A percentile compares a stretch with the other conserved stretches of the same genome.
Conservation (phyloP, 1,139 yeast species). For the Candida tetrigidarum region DNA sequence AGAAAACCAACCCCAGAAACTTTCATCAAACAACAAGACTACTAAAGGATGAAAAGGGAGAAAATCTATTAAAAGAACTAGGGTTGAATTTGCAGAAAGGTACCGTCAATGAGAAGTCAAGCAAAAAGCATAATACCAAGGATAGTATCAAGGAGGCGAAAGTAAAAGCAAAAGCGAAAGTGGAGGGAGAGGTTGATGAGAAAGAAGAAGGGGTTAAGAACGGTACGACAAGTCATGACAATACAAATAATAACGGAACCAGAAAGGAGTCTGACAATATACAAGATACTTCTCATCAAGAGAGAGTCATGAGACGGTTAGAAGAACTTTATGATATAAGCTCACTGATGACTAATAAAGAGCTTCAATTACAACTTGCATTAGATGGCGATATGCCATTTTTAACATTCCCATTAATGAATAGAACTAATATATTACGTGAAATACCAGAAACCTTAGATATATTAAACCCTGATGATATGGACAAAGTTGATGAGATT, state of each 20-base stretch:
- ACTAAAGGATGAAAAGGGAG: slow-evolving; percentile 30
- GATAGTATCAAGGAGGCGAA: neutral
- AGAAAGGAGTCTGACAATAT: neutral
- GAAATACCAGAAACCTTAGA: slow-evolving; percentile 45
- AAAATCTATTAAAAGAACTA: slow-evolving; percentile 30
- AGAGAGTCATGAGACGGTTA: slow-evolving; percentile 7
- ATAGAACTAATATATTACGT: slow-evolving; percentile 37
- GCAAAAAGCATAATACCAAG: slow-evolving; percentile 12
- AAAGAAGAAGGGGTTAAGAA: slow-evolving; percentile 10
- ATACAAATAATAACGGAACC: slow-evolving; percentile 5
- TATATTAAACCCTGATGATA: slow-evolving; percentile 29
- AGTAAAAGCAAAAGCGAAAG: slow-evolving; percentile 2
- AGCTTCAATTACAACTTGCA: slow-evolving; percentile 40
- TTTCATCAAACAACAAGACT: slow-evolving; percentile 11
- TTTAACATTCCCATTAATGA: slow-evolving; percentile 38
- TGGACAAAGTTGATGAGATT: slow-evolving; percentile 34
- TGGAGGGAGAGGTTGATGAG: slow-evolving; percentile 15
- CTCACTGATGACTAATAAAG: slow-evolving; percentile 46
- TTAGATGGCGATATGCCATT: slow-evolving; percentile 43
- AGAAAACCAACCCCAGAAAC: slow-evolving; percentile 1
- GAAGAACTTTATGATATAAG: slow-evolving; percentile 30
- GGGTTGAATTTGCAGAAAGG: slow-evolving; percentile 37
- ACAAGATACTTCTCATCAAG: neutral
- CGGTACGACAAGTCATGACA: slow-evolving; percentile 5
- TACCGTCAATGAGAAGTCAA: slow-evolving; percentile 21